Conservation (phyloP, 768 basidiomycete genomes). For the Boletus rex-veris region DNA sequence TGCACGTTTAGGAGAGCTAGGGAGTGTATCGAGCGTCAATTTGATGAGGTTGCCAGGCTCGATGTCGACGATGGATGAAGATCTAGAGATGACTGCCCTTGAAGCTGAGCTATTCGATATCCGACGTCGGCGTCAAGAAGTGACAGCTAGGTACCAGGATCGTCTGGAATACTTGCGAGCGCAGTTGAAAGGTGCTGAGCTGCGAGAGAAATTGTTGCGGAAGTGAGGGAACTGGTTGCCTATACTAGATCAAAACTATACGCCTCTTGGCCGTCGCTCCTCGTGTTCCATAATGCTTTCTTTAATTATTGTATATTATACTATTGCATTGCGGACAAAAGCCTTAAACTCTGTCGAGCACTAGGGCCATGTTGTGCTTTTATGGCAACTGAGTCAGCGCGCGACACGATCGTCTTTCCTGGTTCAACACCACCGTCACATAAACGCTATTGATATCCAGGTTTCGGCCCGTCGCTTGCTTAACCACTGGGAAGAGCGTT, state of each 20-base stretch:
- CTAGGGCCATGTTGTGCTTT: background rate
- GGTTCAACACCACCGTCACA: background rate
- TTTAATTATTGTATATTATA: background rate
- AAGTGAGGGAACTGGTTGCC: slow-evolving; percentile 36
- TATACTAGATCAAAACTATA: background rate
- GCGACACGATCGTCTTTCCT: background rate
- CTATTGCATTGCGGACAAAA: background rate
- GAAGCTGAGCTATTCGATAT: slow-evolving; percentile 70
- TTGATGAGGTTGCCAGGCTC: slow-evolving; percentile 41
- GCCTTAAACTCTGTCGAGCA: too few species aligned
- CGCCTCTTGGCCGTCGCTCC: slow-evolving; percentile 3
- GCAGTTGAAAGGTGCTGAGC: slow-evolving; percentile 76
- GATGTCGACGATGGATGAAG: slow-evolving; percentile 30
- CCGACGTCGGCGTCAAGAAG: slow-evolving; percentile 64
- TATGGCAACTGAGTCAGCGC: background rate
- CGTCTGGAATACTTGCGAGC: slow-evolving; percentile 79
- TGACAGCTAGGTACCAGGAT: slow-evolving; percentile 66
- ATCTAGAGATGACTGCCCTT: slow-evolving; percentile 34
- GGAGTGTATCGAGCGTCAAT: slow-evolving; percentile 47
- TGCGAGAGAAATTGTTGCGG: slow-evolving; percentile 76
- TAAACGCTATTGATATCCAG: background rate
- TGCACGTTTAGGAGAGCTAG: slow-evolving; percentile 30
- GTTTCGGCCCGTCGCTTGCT: background rate
- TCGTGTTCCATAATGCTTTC: slow-evolving; percentile 16
- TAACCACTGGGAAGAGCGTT: background rate